Base-by-base conservation (phyloP, 768 basidiomycete species). In the Rhodotorula babjevae region DNA sequence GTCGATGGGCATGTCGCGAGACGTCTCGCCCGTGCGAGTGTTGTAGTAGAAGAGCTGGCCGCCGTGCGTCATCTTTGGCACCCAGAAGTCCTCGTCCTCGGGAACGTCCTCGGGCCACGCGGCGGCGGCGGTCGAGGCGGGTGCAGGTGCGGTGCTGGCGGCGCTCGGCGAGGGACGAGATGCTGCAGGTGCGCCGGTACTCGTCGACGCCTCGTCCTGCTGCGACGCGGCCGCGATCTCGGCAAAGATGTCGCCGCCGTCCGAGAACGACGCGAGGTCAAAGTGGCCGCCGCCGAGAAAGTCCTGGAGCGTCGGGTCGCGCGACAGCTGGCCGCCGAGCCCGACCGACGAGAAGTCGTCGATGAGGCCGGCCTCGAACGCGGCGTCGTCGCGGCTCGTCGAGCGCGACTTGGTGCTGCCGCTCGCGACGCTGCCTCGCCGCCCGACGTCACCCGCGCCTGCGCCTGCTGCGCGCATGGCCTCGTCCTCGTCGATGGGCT, bases 11-110 rank as follows among this genome's bases (percentile, higher is more conserved):
- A 75, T 75, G 77, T 96, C 91, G 76, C 88, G 86, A 40, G 92
- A 88, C 55, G 87, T 80, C 67, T 84, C 81, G 33, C 83, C 82
- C 10, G 83, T 84, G 31, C 80, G 74, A 1, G 91, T 92, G 79
- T 98, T 99, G 74, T 92, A 86, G 82, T 97, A 99, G 84, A 88
- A 94, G 80, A 99, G 93, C 86, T 91, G 91, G 63, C 92, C 91
- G 77, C 90, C 87, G 57, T 85, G 82, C 6, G 90, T 90, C 52
- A 95, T 87, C 77, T 88, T 86, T 19, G 94, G 94, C 80, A 93
- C 87, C 94, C 94, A 97, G 81, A 89, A 94, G 77, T 94, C 90
- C 77, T 85, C 70, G 23, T 66, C 68, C 0, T 65, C 65, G 21
- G 25, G 29, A 3, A 47, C 56, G 42, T 27, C 25, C 40, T n/a